A percentile compares a stretch with the other conserved stretches of the same genome.
These are phyloP conservation scores for Chaetomium olivaceum DNA, from an alignment of 2,329 filamentous ascomycete species.

Conservation along the genomic window DNA sequence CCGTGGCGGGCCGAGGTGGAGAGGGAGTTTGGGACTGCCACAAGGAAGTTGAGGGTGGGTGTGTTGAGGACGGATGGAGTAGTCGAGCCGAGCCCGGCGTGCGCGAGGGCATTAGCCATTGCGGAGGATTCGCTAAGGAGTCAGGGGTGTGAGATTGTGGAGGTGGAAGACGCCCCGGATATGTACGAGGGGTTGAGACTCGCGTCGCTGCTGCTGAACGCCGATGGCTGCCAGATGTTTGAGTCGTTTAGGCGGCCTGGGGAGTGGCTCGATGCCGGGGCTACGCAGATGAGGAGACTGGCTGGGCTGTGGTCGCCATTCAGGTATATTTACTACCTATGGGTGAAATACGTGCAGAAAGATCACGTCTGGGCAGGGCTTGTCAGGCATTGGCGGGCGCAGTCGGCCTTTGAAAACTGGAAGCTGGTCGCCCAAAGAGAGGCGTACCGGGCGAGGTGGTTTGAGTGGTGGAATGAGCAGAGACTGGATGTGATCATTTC, in stretches of 20 bases:
- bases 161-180: constrained; percentile 59
- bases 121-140: constrained; percentile 67
- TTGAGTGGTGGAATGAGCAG: constrained; percentile 77
- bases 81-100: constrained; percentile 83
- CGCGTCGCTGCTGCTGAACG: constrained; percentile 77
- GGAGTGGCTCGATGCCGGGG: constrained; percentile 79
- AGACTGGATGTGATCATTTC: constrained; percentile 77
- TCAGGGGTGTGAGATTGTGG: constrained; percentile 73
- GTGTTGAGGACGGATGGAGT: constrained; percentile 79
- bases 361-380: constrained; percentile 79
- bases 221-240: constrained; percentile 81
- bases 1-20: constrained; percentile 68
- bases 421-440: constrained; percentile 76
- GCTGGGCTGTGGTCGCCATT: constrained; percentile 72
- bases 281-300: constrained; percentile 71
- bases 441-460: constrained; percentile 74
- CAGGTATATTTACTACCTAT: constrained; percentile 85
- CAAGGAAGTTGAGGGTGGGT: constrained; percentile 70
- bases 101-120: constrained; percentile 70
- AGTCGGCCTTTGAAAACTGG: constrained; percentile 79
- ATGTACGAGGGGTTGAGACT: constrained; percentile 75
- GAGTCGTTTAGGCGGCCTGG: constrained; percentile 72
- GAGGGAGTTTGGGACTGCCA: constrained; percentile 61
- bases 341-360: constrained; percentile 77
- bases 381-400: constrained; percentile 70